Conservation (phyloP, 257 asterid genomes). For the Nicotiana paniculata region DNA sequence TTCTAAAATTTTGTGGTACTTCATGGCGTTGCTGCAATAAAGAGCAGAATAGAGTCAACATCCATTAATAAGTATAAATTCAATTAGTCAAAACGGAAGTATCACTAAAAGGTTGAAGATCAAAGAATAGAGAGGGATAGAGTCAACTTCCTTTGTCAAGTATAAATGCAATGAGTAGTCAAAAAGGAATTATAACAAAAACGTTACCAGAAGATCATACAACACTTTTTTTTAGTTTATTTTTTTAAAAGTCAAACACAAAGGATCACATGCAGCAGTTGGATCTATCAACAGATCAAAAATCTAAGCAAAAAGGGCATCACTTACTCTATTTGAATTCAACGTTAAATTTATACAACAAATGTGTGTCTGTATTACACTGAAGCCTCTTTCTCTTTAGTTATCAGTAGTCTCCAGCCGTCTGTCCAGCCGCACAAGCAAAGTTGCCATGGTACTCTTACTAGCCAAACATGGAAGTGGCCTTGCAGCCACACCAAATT, state of each 20-base stretch:
- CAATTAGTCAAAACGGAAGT: background rate
- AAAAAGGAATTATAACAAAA: background rate
- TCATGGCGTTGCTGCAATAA: constrained; percentile 32
- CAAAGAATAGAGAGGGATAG: background rate
- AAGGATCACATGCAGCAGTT: background rate
- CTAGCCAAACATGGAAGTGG: background rate
- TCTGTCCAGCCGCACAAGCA: constrained; percentile 2
- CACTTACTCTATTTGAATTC: background rate
- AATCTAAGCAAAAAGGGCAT: background rate
- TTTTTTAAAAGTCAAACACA: background rate
- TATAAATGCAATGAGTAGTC: background rate
- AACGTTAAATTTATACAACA: too few species aligned
- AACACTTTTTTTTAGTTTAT: background rate
- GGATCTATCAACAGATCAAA: background rate
- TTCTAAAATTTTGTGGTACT: constrained; percentile 37
- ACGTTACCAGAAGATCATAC: background rate
- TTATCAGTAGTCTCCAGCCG: background rate
- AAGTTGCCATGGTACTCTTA: background rate
- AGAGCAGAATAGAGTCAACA: background rate
- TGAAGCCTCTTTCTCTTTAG: background rate
- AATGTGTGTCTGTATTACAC: background rate
- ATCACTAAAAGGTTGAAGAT: background rate
- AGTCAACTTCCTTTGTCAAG: background rate
- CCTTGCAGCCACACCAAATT: background rate
- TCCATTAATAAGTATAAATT: background rate